phyloP scores from a whole-genome alignment of 208 protist genomes.

The Trypanosoma mega region DNA sequence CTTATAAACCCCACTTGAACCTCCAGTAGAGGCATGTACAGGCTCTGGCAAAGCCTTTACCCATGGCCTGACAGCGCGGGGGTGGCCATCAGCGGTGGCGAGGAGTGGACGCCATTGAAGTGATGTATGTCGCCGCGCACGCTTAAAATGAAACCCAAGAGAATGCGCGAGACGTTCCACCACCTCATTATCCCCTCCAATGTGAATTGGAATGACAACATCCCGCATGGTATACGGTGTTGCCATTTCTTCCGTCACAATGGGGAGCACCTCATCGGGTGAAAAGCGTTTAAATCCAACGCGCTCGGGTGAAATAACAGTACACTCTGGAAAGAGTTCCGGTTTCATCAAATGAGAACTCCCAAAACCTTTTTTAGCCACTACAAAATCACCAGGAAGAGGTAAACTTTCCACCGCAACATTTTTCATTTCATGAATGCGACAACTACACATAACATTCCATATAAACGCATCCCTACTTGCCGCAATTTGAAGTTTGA shows the following conservation, averaged over 20 bases:
- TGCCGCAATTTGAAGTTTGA: conserved; percentile 28
- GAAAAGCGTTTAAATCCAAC: not conserved
- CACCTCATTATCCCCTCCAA: conserved; percentile 8
- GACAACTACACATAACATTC: conserved; percentile 76
- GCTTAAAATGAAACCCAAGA: conserved; percentile 29
- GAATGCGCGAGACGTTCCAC: conserved; percentile 15
- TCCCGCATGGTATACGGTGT: conserved; percentile 24
- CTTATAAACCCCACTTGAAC: conserved; percentile 22
- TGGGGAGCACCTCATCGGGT: conserved; percentile 1
- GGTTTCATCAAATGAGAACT: conserved; percentile 17
- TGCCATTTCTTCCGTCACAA: conserved; percentile 33
- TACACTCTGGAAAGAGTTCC: conserved; percentile 23
- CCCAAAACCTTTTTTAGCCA: not conserved
- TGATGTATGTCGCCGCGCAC: not conserved
- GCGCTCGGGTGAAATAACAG: not conserved
- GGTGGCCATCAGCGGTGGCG: conserved; percentile 19
- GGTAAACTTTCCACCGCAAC: conserved; percentile 28
- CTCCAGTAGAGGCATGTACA: not conserved
- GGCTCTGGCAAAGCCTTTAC: conserved; percentile 59
- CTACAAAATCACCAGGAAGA: conserved; percentile 64
- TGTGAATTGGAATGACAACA: conserved; percentile 34
- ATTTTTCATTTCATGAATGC: conserved; percentile 33
- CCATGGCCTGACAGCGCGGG: conserved; percentile 42
- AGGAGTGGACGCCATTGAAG: conserved; percentile 18
- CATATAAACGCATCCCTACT: conserved; percentile 54